phyloP scores from a whole-genome alignment of 495 filamentous ascomycete genomes.

The Cetradonia linearis region DNA sequence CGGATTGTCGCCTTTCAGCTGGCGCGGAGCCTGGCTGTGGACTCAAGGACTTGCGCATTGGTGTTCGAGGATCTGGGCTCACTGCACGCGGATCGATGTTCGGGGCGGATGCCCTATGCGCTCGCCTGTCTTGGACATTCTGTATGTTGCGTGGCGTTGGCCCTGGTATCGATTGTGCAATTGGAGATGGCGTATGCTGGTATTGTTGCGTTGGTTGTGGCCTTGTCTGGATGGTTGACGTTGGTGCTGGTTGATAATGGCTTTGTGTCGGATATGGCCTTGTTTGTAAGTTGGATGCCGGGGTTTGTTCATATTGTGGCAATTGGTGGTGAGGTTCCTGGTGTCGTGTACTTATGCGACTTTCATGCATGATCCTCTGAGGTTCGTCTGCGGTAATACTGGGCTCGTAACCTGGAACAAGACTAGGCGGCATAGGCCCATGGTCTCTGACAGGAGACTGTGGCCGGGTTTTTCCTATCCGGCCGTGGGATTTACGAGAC shows the following conservation, averaged over 20 bases:
- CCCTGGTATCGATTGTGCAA: conserved; percentile 7
- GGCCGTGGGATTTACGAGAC: conserved; percentile 18
- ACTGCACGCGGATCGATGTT: conserved; percentile 37
- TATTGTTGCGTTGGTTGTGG: neutral
- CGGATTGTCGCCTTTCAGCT: conserved; percentile 45
- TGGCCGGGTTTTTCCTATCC: conserved; percentile 17
- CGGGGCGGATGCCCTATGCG: conserved; percentile 25
- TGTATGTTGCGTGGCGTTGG: conserved; percentile 9
- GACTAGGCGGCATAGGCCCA: conserved; percentile 48
- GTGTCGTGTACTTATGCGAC: conserved; percentile 23
- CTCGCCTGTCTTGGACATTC: conserved; percentile 17
- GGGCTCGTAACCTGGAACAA: conserved; percentile 62
- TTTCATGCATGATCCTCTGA: conserved; percentile 41
- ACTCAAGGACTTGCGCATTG: conserved; percentile 66
- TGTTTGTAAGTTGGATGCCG: neutral
- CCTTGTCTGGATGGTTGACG: neutral
- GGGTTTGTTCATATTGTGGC: neutral
- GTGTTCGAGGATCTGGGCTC: conserved; percentile 53
- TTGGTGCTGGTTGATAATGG: neutral
- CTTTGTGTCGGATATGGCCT: neutral
- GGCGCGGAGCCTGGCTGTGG: conserved; percentile 47
- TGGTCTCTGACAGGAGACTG: conserved; percentile 29
- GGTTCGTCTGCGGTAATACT: conserved; percentile 46
- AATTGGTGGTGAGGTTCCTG: conserved; percentile 1
- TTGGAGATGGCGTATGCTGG: neutral